phyloP scores from a whole-genome alignment of 2,329 filamentous ascomycete species.

The Ploettnerulaceae sp. region DNA sequence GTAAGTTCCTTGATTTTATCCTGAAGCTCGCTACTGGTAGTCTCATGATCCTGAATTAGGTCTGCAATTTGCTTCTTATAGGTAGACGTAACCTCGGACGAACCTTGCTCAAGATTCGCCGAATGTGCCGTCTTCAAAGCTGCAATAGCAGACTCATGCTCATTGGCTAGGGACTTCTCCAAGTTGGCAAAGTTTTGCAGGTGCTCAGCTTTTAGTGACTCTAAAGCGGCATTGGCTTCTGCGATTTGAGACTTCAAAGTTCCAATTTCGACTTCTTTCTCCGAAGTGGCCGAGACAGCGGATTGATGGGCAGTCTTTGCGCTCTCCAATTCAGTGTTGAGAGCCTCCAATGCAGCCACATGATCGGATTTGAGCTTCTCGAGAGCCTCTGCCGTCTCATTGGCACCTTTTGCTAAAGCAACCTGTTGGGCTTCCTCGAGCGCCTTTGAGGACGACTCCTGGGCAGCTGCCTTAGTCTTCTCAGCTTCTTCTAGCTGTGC shows the following conservation, averaged over 20 bases:
- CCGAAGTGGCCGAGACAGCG: constrained; percentile 31
- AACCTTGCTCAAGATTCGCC: constrained; percentile 44
- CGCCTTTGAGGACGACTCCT: constrained; percentile 29
- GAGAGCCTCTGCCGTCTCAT: constrained; percentile 40
- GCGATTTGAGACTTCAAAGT: constrained; percentile 39
- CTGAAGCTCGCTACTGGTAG: constrained; percentile 45
- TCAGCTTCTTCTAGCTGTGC: constrained; percentile 29
- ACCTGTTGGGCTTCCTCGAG: constrained; percentile 31
- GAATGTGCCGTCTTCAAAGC: constrained; percentile 51
- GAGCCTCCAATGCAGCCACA: constrained; percentile 21
- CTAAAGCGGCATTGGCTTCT: constrained; percentile 26
- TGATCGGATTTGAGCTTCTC: constrained; percentile 41
- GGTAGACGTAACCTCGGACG: constrained; percentile 39
- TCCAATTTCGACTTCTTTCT: constrained; percentile 34
- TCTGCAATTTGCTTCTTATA: constrained; percentile 48
- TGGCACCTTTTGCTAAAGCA: constrained; percentile 24
- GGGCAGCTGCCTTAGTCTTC: constrained; percentile 18
- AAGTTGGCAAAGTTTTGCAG: constrained; percentile 41
- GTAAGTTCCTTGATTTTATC: constrained; percentile 51
- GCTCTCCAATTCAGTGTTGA: constrained; percentile 40
- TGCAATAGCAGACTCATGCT: constrained; percentile 47
- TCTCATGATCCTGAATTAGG: constrained; percentile 47
- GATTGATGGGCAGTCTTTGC: constrained; percentile 44
- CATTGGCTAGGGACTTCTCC: constrained; percentile 44
- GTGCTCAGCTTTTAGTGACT: constrained; percentile 35